phyloP scores from a whole-genome alignment of 1,284 basidiomycete genomes.

The Ceraceosorus guamensis region DNA sequence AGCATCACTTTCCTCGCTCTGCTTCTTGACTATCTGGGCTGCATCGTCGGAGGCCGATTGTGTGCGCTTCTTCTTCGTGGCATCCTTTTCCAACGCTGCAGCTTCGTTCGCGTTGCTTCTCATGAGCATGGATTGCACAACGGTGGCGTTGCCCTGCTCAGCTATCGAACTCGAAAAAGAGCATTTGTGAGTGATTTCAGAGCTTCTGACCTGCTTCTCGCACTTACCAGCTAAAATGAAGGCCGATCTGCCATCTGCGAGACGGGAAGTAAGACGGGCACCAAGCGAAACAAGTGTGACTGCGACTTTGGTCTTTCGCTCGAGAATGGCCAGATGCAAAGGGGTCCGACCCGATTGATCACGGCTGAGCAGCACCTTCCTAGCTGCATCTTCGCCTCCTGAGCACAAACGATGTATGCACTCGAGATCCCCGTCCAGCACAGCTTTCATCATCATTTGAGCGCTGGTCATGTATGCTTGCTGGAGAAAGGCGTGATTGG shows the following conservation, averaged over 20 bases:
- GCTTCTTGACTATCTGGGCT: too few species aligned
- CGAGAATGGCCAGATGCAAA: neutral
- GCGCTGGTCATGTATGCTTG: neutral
- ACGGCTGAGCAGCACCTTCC: neutral
- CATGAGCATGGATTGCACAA: neutral
- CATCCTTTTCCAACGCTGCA: neutral
- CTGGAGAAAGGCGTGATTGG: neutral
- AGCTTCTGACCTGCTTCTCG: too few species aligned
- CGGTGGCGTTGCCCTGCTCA: neutral
- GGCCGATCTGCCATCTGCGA: neutral
- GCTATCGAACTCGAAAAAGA: neutral
- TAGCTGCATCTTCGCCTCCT: neutral
- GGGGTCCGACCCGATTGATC: neutral
- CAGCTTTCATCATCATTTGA: neutral
- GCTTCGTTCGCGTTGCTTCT: neutral
- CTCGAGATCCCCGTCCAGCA: neutral
- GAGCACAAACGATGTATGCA: neutral
- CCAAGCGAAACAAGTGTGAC: neutral
- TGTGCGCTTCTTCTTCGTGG: neutral
- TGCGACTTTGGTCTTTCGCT: neutral
- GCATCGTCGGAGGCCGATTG: too few species aligned
- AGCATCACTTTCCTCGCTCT: too few species aligned
- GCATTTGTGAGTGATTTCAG: too few species aligned
- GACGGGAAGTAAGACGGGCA: neutral
- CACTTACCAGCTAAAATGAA: neutral